Percentiles rank a stretch among this genome's conserved stretches.
Evolutionary conservation across 2,329 filamentous ascomycete genomes (phyloP).

Genomic region (Ophiostoma ulmi): DNA sequence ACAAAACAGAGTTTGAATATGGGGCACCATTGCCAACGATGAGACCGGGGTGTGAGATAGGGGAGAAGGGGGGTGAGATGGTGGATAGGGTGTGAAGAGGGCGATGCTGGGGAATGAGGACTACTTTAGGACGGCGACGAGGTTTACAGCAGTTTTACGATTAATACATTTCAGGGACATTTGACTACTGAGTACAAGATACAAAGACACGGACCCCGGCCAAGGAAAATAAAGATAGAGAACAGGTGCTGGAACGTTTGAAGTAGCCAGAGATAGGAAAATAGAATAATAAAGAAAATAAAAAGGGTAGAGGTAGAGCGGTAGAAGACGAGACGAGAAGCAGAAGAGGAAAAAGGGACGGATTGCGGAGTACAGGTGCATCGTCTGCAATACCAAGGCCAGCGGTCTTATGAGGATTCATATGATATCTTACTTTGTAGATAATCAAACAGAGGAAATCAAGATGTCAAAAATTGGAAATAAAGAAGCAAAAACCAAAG

Average conservation of each 20-base stretch:
- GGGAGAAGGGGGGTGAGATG: not conserved
- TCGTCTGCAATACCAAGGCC: not conserved
- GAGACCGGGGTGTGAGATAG: conserved; percentile 17
- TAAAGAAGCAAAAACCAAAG: not conserved
- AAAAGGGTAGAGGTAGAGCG: not conserved
- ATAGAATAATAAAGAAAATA: too few species aligned
- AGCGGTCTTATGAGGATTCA: not conserved
- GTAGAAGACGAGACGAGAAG: not conserved
- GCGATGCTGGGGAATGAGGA: conserved; percentile 7
- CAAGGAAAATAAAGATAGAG: conserved; percentile 8
- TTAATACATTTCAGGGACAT: not conserved
- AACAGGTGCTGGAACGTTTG: conserved; percentile 3
- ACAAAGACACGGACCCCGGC: conserved; percentile 4
- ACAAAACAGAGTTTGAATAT: conserved; percentile 16
- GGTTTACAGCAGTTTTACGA: too few species aligned
- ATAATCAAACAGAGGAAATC: not conserved
- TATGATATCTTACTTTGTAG: not conserved
- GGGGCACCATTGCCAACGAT: not conserved
- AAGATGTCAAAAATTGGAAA: not conserved
- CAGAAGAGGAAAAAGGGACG: not conserved
- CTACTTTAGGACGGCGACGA: too few species aligned
- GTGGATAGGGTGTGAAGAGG: not conserved
- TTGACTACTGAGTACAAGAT: not conserved
- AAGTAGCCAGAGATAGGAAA: not conserved
- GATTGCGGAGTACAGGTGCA: not conserved